phyloP scores from a whole-genome alignment of 2,329 filamentous ascomycete species.

The Botrytis fabae region DNA sequence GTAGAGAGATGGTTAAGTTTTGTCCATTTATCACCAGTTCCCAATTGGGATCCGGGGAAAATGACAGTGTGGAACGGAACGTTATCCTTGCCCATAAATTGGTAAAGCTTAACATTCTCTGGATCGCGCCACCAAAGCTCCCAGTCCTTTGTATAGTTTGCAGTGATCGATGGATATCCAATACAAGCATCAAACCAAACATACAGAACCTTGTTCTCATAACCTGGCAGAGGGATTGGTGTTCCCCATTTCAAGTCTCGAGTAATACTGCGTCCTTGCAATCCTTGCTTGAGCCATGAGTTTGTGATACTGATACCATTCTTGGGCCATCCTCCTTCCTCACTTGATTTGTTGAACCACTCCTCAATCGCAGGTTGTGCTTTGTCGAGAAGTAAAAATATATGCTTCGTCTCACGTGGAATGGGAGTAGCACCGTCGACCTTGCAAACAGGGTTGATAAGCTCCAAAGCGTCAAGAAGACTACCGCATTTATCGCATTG shows the following conservation, averaged over 20 bases:
- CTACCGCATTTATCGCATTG: conserved; percentile 74
- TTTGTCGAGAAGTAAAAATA: conserved; percentile 84
- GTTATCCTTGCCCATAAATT: conserved; percentile 94
- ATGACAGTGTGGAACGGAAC: conserved; percentile 83
- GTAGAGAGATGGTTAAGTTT: conserved; percentile 85
- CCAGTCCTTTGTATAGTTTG: conserved; percentile 86
- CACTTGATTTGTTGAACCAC: conserved; percentile 74
- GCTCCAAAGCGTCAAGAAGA: conserved; percentile 58
- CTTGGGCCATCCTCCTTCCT: conserved; percentile 72
- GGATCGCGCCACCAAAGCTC: conserved; percentile 94
- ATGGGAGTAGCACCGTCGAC: conserved; percentile 82
- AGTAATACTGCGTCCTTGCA: conserved; percentile 86
- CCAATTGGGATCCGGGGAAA: conserved; percentile 84
- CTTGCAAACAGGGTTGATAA: conserved; percentile 88
- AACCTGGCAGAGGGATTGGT: conserved; percentile 55
- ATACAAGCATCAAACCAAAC: conserved; percentile 88
- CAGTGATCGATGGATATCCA: conserved; percentile 93
- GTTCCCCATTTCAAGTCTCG: conserved; percentile 88
- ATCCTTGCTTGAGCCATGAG: conserved; percentile 78
- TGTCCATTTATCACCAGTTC: conserved; percentile 83
- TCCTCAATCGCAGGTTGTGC: conserved; percentile 73
- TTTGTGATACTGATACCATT: conserved; percentile 77
- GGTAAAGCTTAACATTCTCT: conserved; percentile 83
- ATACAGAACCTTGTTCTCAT: conserved; percentile 80
- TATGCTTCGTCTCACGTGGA: conserved; percentile 80